Evolutionary conservation across 2,329 filamentous ascomycete genomes (phyloP).

Genomic region (Paraphaeosphaeria minitans): DNA sequence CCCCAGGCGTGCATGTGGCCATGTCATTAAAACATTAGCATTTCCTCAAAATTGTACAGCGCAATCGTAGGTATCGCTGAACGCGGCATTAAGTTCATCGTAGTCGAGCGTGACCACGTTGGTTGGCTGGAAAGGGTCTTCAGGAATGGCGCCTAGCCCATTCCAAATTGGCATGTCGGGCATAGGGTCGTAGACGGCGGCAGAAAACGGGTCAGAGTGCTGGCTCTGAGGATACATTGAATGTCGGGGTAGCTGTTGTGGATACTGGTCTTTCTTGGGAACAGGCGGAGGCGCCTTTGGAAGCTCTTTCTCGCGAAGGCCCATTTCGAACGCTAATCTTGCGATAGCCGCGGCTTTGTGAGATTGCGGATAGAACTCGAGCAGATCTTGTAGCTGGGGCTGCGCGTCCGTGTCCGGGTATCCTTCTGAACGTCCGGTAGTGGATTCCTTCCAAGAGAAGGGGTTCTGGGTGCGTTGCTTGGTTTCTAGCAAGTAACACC

Average conservation of each 20-base stretch:
- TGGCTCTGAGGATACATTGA: not conserved
- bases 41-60: not conserved
- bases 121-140: conserved; percentile 15
- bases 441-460: conserved; percentile 31
- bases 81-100: conserved; percentile 2
- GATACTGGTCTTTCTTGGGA: conserved; percentile 20
- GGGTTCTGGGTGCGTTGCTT: conserved; percentile 18
- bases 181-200: conserved; percentile 8
- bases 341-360: conserved; percentile 28
- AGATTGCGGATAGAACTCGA: conserved; percentile 31
- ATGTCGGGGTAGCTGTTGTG: not conserved
- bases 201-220: not conserved
- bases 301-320: conserved; percentile 16
- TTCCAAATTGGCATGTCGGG: conserved; percentile 8
- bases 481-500: conserved; percentile 47
- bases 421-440: conserved; percentile 37
- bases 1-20: conserved; percentile 10
- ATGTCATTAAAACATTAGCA: not conserved
- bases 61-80: not conserved
- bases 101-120: conserved; percentile 8
- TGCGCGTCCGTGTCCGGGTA: conserved; percentile 29
- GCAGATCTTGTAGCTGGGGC: conserved; percentile 34
- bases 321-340: conserved; percentile 26
- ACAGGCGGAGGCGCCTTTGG: conserved; percentile 22
- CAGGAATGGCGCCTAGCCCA: conserved; percentile 13